These are phyloP conservation scores for Coemansia sp. DNA, from an alignment of 192 early-diverging fungal genomes.

Conservation along the genomic window DNA sequence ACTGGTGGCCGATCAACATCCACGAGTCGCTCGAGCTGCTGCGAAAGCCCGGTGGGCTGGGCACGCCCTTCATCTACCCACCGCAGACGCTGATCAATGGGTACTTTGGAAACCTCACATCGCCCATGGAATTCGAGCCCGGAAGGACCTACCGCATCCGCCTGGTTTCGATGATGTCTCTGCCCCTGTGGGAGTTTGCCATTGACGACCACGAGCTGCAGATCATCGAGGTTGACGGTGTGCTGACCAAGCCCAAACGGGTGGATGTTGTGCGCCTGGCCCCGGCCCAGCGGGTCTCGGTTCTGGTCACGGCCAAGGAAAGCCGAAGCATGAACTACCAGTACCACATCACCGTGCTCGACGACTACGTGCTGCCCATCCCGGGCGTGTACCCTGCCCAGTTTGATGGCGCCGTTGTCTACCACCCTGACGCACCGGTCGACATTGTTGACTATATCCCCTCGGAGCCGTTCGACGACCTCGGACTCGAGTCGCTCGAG, in stretches of 20 bases:
- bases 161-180: constrained; percentile 68
- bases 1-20: constrained; percentile 58
- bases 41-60: constrained; percentile 37
- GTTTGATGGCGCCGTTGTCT: constrained; percentile 52
- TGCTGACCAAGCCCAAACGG: constrained; percentile 52
- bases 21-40: constrained; percentile 47
- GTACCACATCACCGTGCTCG: constrained; percentile 66
- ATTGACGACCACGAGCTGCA: constrained; percentile 71
- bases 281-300: constrained; percentile 71
- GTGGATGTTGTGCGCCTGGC: constrained; percentile 54
- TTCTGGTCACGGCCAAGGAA: constrained; percentile 67
- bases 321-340: constrained; percentile 55
- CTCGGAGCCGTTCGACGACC: constrained; percentile 36
- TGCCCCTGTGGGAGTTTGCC: constrained; percentile 63
- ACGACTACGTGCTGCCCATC: constrained; percentile 60
- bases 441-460: constrained; percentile 7
- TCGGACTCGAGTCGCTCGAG: constrained; percentile 48
- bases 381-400: constrained; percentile 51
- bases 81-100: constrained; percentile 65
- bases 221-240: constrained; percentile 76
- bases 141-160: constrained; percentile 79
- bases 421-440: constrained; percentile 18
- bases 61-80: constrained; percentile 47
- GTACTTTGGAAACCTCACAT: constrained; percentile 21
- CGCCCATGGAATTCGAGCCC: constrained; percentile 55